phyloP scores from a whole-genome alignment of 306 rosid genomes.

The Cicer judaicum region DNA sequence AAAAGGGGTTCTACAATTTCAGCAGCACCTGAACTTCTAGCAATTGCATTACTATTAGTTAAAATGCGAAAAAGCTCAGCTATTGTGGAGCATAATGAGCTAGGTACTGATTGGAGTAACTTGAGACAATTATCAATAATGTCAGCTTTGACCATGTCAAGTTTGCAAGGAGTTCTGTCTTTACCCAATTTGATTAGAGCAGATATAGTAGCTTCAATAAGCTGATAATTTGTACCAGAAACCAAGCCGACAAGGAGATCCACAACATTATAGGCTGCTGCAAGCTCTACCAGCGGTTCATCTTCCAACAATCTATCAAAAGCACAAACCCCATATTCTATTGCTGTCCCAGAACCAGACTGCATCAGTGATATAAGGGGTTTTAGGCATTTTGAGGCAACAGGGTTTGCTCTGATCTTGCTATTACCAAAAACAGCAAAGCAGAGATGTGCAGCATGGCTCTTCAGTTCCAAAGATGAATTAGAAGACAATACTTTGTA shows the following conservation, averaged over 20 bases:
- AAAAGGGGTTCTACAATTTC: slow-evolving; percentile 94
- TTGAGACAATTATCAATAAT: slow-evolving; percentile 77
- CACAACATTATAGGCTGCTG: slow-evolving; percentile 70
- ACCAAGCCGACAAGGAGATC: slow-evolving; percentile 86
- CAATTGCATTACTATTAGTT: slow-evolving; percentile 88
- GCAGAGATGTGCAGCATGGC: slow-evolving; percentile 84
- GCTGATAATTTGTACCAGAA: slow-evolving; percentile 76
- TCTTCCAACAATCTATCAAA: slow-evolving; percentile 88
- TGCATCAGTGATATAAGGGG: slow-evolving; percentile 84
- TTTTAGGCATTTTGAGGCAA: slow-evolving; percentile 74
- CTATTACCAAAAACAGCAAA: slow-evolving; percentile 66
- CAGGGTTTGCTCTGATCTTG: slow-evolving; percentile 74
- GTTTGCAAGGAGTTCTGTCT: slow-evolving; percentile 82
- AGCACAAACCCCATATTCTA: slow-evolving; percentile 89
- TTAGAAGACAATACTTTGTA: slow-evolving; percentile 74
- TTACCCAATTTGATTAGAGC: slow-evolving; percentile 88
- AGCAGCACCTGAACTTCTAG: slow-evolving; percentile 90
- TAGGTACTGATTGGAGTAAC: slow-evolving; percentile 77
- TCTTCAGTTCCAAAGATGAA: slow-evolving; percentile 76
- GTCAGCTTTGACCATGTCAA: slow-evolving; percentile 87
- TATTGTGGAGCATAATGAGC: slow-evolving; percentile 87
- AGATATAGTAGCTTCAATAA: slow-evolving; percentile 79
- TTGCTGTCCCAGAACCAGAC: slow-evolving; percentile 62
- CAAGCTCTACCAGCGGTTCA: slow-evolving; percentile 85
- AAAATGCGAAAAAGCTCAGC: slow-evolving; percentile 94